Evolutionary conservation across 1,284 basidiomycete genomes (phyloP), one percentile per base, ranked within the genome.

Genomic region (Leccinum subfulvum): DNA sequence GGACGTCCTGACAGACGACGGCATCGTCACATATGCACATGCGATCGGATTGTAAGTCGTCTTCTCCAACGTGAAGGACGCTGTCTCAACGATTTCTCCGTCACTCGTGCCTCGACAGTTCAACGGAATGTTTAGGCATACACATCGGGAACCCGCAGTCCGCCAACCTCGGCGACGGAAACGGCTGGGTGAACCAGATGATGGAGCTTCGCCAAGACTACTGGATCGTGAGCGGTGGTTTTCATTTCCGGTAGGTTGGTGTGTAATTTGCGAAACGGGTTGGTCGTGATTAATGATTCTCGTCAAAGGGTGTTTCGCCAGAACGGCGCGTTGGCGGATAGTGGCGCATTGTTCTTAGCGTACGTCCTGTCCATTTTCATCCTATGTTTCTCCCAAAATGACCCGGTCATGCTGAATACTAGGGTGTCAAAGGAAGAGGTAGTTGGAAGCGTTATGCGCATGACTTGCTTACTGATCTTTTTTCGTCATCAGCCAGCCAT

Each of bases 391-490:
- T 16, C 21, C 14, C 3, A n/a, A 14, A 51, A 26, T 51, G 21
- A 51, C 13, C 7, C 9, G 5, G 23, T n/a, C 4, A 28, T 28
- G 14, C 14, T 18, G 23, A 53, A n/a, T 3, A 57, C 47, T 47
- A 88, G 85, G 1, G 85, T 87, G 14, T 89, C 88, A n/a, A 69
- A 83, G 67, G 88, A 89, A 74, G 79, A 88, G 75, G 84, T 81
- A 51, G 23, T 4, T n/a, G 5, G 59, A 62, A 58, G 4, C 4
- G 1, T 4, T 39, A 1, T 18, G 16, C 30, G 8, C 0, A 37
- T 47, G 52, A 30, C 14, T 5, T 33, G 18, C 56, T 51, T 6
- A 16, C 30, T 7, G 13, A 58, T 47, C 6, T 16, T 55, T 3
- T 49, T 44, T 1, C 4, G 41, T 14, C 18, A n/a, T 10, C 51